Evolutionary conservation across 176 grass and related monocot genomes (phyloP).

Genomic region (Ananas comosus): DNA sequence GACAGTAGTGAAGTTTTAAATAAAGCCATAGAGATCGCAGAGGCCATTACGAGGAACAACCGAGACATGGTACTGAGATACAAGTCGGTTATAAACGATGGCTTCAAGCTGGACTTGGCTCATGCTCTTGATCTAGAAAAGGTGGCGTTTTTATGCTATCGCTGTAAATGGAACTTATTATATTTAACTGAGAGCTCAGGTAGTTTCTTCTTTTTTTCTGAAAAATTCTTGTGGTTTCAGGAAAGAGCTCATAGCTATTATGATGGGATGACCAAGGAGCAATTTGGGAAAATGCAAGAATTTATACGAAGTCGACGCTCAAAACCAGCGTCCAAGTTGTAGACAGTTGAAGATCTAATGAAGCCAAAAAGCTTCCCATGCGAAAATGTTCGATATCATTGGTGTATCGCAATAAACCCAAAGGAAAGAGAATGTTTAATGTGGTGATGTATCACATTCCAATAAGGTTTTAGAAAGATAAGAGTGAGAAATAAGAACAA

Average conservation of each 20-base stretch:
- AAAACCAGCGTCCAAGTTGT: constrained; percentile 63
- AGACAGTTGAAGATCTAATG: constrained; percentile 5
- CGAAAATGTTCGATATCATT: too few species aligned
- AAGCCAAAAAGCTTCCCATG: neutral
- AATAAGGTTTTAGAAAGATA: too few species aligned
- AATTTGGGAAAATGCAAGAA: constrained; percentile 79
- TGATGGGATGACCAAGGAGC: constrained; percentile 88
- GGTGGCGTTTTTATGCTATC: constrained; percentile 20
- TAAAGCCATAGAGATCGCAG: constrained; percentile 57
- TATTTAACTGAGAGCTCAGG: too few species aligned
- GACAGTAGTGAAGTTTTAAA: constrained; percentile 52
- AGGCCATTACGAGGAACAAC: constrained; percentile 66
- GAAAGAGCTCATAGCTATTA: constrained; percentile 78
- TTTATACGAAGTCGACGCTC: constrained; percentile 61
- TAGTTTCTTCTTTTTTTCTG: neutral
- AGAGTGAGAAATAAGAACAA: too few species aligned
- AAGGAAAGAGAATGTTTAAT: too few species aligned
- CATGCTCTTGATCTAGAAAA: constrained; percentile 69
- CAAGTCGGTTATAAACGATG: constrained; percentile 88
- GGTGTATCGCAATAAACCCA: too few species aligned
- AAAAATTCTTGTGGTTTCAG: constrained; percentile 26
- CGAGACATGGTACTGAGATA: constrained; percentile 58
- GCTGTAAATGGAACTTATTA: neutral
- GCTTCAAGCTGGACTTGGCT: constrained; percentile 55
- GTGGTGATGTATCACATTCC: too few species aligned